Base-by-base conservation (phyloP, 2,329 filamentous ascomycete genomes). In the Fusarium incarnatum region DNA sequence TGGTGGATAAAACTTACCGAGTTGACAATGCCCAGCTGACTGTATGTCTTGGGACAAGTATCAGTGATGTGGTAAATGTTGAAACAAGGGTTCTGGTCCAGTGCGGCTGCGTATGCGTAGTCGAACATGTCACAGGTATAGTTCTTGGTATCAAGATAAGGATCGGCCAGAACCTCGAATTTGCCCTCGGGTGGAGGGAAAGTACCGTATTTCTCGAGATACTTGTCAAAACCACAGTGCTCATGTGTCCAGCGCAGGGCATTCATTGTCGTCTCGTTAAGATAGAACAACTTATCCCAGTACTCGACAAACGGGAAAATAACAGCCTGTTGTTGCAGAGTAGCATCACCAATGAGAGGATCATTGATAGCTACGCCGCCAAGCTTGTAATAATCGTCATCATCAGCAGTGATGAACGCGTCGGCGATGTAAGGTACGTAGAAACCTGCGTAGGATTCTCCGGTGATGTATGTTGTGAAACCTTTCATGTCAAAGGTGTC, bases 391-490 rank as follows among this genome's bases (percentile, higher is more conserved):
- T 93, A 90, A 11, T 81, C 82, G 7, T 83, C 87, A 78, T 94
- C 86, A 9, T 92, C 79, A 30, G 84, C 84, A 58, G 92, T 88
- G 68, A 94, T 82, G 85, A 96, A 92, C 28, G 88, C 89, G 72
- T 89, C 87, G 2, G 91, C 88, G 61, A 94, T 91, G 75, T 93
- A 94, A 0, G 92, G 91, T 4, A 91, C 87, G 72, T 89, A 91
- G 72, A 83, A 80, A 18, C 92, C 91, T 1, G 87, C 91, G 72
- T 92, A 94, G 0, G 86, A 90, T 78, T 86, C 92, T 9, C 92
- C 93, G 0, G 91, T 86, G 60, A 96, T 87, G 78, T 91, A 95
- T 12, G 94, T 85, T 68, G 91, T 92, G 73, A 86, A 88, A 15
- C 86, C 85, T 22, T 92, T 84, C 73, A 93, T 83, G n/a, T 80